These are phyloP conservation scores for Plenodomus lindquistii DNA, from an alignment of 2,329 filamentous ascomycete species.

Conservation along the genomic window DNA sequence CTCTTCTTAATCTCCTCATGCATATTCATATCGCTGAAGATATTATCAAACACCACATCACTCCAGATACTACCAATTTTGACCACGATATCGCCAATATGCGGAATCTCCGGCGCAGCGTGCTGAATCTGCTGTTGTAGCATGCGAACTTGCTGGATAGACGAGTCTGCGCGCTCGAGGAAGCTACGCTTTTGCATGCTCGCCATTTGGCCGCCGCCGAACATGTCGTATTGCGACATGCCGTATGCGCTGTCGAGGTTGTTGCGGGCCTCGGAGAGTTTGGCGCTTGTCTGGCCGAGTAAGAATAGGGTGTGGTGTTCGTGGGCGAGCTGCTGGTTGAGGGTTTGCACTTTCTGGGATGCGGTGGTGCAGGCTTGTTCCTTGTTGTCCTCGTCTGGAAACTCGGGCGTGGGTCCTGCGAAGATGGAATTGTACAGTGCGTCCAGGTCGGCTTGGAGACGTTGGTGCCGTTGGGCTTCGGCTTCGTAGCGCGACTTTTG, in stretches of 20 bases:
- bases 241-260: conserved; percentile 29
- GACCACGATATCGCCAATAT: conserved; percentile 49
- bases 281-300: conserved; percentile 23
- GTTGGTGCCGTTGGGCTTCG: conserved; percentile 19
- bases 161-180: conserved; percentile 53
- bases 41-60: conserved; percentile 61
- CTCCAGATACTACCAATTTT: conserved; percentile 53
- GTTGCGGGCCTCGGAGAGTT: conserved; percentile 25
- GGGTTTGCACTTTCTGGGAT: conserved; percentile 8
- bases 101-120: conserved; percentile 45
- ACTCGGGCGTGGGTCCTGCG: conserved; percentile 34
- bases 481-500: conserved; percentile 17
- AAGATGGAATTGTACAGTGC: conserved; percentile 39
- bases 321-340: conserved; percentile 26
- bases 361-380: conserved; percentile 26
- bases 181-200: conserved; percentile 61
- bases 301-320: conserved; percentile 32
- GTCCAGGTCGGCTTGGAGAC: conserved; percentile 33
- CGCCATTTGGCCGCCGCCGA: conserved; percentile 53
- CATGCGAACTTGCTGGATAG: conserved; percentile 47
- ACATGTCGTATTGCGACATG: conserved; percentile 50
- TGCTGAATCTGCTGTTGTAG: conserved; percentile 46
- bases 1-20: conserved; percentile 57
- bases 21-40: conserved; percentile 58
- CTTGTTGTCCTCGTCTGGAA: conserved; percentile 37